Evolutionary conservation across 768 basidiomycete species (phyloP).

Genomic region (Cystoderma amianthinum): DNA sequence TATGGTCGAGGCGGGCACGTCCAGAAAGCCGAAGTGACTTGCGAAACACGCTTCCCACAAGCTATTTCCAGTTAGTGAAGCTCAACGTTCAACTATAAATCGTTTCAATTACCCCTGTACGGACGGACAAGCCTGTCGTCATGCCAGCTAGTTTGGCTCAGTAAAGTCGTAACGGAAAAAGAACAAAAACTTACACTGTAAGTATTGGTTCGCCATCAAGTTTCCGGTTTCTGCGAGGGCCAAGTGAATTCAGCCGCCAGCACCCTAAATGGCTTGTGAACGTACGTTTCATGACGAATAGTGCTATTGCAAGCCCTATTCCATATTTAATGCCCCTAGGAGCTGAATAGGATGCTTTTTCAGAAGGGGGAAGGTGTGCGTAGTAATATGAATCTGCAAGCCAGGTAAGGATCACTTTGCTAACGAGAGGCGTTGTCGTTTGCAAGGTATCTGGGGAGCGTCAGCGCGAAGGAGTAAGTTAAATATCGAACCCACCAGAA

Average conservation of each 20-base stretch:
- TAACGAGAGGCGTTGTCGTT: slow-evolving; percentile 50
- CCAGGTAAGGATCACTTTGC: slow-evolving; percentile 56
- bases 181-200: slow-evolving; percentile 24
- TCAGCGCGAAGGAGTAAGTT: slow-evolving; percentile 5
- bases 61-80: no score
- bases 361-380: slow-evolving; percentile 24
- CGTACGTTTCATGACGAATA: slow-evolving; percentile 57
- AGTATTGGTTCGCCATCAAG: slow-evolving; percentile 40
- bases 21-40: slow-evolving; percentile 66
- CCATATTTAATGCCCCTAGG: slow-evolving; percentile 54
- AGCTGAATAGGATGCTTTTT: slow-evolving; percentile 24
- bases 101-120: slow-evolving; percentile 32
- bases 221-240: slow-evolving; percentile 29
- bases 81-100: no score
- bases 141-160: slow-evolving; percentile 25
- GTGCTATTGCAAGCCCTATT: slow-evolving; percentile 48
- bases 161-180: not conserved
- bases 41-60: slow-evolving; percentile 35
- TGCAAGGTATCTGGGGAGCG: slow-evolving; percentile 31
- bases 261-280: slow-evolving; percentile 8
- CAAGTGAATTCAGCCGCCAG: not conserved
- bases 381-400: slow-evolving; percentile 41
- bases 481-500: slow-evolving; percentile 21
- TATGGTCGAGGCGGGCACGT: slow-evolving; percentile 48
- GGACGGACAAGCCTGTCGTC: slow-evolving; percentile 38